Evolutionary conservation across 164 flowering plant genomes (phyloP).

Genomic region (Paratinospora sagittata): DNA sequence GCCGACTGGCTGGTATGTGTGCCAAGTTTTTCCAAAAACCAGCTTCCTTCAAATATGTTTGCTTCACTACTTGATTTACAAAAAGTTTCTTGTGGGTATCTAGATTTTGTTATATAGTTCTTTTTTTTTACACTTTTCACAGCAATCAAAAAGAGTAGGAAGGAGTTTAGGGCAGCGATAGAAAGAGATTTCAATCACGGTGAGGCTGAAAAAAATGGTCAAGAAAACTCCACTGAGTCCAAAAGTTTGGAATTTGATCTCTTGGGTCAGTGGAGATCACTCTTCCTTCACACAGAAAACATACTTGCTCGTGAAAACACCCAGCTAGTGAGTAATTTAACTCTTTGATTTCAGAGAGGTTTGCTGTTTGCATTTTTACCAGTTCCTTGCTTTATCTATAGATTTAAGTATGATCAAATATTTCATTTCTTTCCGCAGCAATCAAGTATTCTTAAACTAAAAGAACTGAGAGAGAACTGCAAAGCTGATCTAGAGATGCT

Average conservation of each 20-base stretch:
- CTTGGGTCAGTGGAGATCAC: conserved; percentile 64
- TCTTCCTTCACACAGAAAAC: conserved; percentile 64
- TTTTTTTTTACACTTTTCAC: background rate
- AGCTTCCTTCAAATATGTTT: background rate
- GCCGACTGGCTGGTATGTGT: conserved; percentile 57
- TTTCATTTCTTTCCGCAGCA: conserved; percentile 39
- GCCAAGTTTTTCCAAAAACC: background rate
- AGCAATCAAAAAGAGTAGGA: conserved; percentile 74
- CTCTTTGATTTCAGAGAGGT: background rate
- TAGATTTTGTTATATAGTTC: background rate
- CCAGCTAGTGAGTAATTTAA: conserved; percentile 58
- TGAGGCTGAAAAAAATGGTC: conserved; percentile 21
- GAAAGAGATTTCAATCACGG: conserved; percentile 30
- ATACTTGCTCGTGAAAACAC: conserved; percentile 45
- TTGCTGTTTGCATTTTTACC: background rate
- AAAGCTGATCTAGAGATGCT: conserved; percentile 52
- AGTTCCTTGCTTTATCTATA: background rate
- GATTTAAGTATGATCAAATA: conserved; percentile 2
- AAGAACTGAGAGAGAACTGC: conserved; percentile 66
- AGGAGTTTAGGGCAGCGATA: conserved; percentile 53
- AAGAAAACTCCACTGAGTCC: conserved; percentile 24
- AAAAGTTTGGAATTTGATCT: conserved; percentile 55
- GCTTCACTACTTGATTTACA: background rate
- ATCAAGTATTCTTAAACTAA: conserved; percentile 36
- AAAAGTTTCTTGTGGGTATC: background rate